Evolutionary conservation across 371 early-diverging fungal species (phyloP).

Genomic region (Chytridiales sp.): DNA sequence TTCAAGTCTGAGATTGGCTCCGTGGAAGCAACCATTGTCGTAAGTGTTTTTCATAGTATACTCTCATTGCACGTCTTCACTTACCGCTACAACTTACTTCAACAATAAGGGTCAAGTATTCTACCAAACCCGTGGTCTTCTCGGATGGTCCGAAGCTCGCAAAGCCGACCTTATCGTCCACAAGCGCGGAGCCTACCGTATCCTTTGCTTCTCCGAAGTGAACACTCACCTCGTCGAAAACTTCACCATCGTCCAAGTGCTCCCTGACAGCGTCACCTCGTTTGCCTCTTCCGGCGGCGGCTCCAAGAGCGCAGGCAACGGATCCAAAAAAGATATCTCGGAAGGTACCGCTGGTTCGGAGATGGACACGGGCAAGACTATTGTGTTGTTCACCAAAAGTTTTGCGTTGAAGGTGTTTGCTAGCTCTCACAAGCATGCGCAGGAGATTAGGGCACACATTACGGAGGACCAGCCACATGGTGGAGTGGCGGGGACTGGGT

Average conservation of each 20-base stretch:
- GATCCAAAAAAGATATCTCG: background rate
- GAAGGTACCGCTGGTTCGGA: conserved; percentile 7
- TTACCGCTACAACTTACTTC: background rate
- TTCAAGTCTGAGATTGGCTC: too few species aligned
- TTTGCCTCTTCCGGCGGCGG: conserved; percentile 2
- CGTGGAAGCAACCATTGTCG: too few species aligned
- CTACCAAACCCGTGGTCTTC: conserved; percentile 15
- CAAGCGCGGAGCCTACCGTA: conserved; percentile 5
- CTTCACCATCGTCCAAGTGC: background rate
- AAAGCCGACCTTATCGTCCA: conserved; percentile 11
- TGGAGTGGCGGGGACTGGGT: too few species aligned
- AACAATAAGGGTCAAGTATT: conserved; percentile 13
- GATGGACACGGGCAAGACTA: conserved; percentile 7
- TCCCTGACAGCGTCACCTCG: background rate
- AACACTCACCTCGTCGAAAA: background rate
- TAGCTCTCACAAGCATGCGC: background rate
- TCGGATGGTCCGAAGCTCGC: conserved; percentile 17
- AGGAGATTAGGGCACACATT: conserved; percentile 16
- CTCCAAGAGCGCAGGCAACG: background rate
- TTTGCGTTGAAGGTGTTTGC: conserved; percentile 13
- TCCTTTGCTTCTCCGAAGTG: conserved; percentile 14
- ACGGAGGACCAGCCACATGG: too few species aligned
- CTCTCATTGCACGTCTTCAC: too few species aligned
- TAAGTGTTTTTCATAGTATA: too few species aligned
- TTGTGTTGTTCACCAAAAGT: conserved; percentile 13